Base-by-base conservation (phyloP, 2,329 filamentous ascomycete genomes). In the Penicillium sclerotiorum region DNA sequence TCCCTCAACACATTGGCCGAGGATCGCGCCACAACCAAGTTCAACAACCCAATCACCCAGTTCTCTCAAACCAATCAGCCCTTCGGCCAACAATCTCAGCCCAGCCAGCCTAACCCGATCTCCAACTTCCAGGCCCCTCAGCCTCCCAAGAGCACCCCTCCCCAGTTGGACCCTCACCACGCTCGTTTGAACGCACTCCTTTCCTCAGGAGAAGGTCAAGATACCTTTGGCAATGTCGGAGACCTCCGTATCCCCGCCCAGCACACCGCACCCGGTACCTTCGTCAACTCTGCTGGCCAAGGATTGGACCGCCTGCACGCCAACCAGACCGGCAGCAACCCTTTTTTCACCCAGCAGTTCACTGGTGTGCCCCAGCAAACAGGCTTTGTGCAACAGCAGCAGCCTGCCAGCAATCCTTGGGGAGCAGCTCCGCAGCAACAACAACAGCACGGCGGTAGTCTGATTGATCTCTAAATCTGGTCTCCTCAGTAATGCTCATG, bases 211-310 rank as follows among this genome's bases (percentile, higher is more conserved):
- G 94, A 99, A 49, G 94, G 94, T 20, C 89, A 95, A 78, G 94
- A 99, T 68, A 99, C 94, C 0, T 99, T 95, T 69, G 94, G 94
- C 58, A 99, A 99, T 70, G 90, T 90, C n/a, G 94, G 94, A 59
- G 90, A 97, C 57, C 80, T 96, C 39, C 91, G 94, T 71, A 95
- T 99, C 57, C 94, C 94, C 1, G 86, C 94, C 2, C 94, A 99
- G 69, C 94, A 99, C 71, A 99, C 94, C 0, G 91, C 94, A 1
- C 94, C 94, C 0, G 94, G 93, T 21, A 95, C 89, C 0, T 99
- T 97, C 69, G 87, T 99, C 74, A 99, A 99, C 75, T 95, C 90
- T 52, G 91, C 94, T 6, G 94, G 94, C 42, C 80, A 87, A 30
- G 89, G 90, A n/a, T 75, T 89, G 49, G 84, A 84, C 60, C 82